These are phyloP conservation scores for Tylopilus cervinicoccineus DNA, from an alignment of 768 basidiomycete genomes.

Conservation along the genomic window DNA sequence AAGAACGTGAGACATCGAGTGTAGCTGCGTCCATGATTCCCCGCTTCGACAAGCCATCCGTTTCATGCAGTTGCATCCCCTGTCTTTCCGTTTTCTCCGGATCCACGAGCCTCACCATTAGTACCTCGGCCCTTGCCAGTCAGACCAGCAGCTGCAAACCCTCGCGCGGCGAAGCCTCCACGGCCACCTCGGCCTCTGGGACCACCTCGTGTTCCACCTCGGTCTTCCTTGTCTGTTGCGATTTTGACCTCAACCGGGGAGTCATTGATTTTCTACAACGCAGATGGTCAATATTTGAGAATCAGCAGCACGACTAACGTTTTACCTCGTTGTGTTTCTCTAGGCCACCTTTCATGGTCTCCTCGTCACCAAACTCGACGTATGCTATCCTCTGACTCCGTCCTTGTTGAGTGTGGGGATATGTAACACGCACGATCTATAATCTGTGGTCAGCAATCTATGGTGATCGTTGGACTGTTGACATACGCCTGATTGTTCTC, in stretches of 20 bases:
- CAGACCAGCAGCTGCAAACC: conserved; percentile 68
- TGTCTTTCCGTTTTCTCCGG: conserved; percentile 26
- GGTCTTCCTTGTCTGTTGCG: conserved; percentile 55
- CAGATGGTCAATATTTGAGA: conserved; percentile 5
- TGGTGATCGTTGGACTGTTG: background rate
- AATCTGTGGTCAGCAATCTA: background rate
- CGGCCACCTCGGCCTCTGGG: conserved; percentile 50
- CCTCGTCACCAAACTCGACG: conserved; percentile 88
- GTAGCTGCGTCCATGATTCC: conserved; percentile 15
- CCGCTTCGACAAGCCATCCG: conserved; percentile 13
- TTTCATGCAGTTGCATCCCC: conserved; percentile 25
- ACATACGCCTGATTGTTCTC: conserved; percentile 63
- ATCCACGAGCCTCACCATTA: conserved; percentile 29
- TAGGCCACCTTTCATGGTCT: conserved; percentile 75
- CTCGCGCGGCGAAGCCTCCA: conserved; percentile 54
- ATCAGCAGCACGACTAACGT: conserved; percentile 12
- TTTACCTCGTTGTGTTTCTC: conserved; percentile 68
- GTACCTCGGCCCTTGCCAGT: conserved; percentile 32
- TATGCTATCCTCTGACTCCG: conserved; percentile 66
- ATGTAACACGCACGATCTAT: conserved; percentile 66
- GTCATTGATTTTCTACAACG: conserved; percentile 64
- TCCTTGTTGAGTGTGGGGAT: conserved; percentile 47
- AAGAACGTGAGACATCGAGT: conserved; percentile 17
- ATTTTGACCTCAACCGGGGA: conserved; percentile 62
- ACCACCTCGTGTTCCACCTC: conserved; percentile 42